phyloP scores from a whole-genome alignment of 306 rosid species.

The Senna siamea region DNA sequence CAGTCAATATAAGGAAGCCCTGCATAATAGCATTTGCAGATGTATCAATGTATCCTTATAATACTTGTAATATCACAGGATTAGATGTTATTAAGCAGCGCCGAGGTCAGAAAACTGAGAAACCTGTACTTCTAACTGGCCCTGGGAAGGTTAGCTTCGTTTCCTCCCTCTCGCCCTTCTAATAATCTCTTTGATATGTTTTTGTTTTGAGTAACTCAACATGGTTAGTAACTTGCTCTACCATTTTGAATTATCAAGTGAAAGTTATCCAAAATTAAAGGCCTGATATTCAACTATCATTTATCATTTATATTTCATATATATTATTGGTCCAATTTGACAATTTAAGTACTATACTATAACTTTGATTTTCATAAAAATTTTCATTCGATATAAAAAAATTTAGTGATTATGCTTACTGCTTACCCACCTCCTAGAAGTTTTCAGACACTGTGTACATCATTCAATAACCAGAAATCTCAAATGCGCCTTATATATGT shows the following conservation, averaged over 20 bases:
- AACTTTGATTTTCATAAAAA: background rate
- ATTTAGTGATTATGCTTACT: background rate
- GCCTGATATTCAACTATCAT: background rate
- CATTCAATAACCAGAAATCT: too few species aligned
- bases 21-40: constrained; percentile 18
- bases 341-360: background rate
- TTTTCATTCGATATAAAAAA: background rate
- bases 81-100: constrained; percentile 85
- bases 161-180: background rate
- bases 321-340: background rate
- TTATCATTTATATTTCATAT: background rate
- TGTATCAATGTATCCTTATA: background rate
- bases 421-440: background rate
- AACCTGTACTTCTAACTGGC: constrained; percentile 83
- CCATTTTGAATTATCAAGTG: constrained; percentile 19
- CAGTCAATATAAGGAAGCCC: too few species aligned
- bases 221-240: background rate
- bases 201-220: constrained; percentile 28
- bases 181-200: constrained; percentile 32
- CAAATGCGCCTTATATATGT: too few species aligned
- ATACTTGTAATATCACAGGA: constrained; percentile 47
- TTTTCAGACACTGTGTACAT: too few species aligned
- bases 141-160: constrained; percentile 79
- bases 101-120: constrained; percentile 77
- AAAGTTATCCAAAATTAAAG: background rate